A percentile compares a stretch with the other conserved stretches of the same genome.
Conservation (phyloP, 495 filamentous ascomycete species). For the Aspergillus funiculosus region DNA sequence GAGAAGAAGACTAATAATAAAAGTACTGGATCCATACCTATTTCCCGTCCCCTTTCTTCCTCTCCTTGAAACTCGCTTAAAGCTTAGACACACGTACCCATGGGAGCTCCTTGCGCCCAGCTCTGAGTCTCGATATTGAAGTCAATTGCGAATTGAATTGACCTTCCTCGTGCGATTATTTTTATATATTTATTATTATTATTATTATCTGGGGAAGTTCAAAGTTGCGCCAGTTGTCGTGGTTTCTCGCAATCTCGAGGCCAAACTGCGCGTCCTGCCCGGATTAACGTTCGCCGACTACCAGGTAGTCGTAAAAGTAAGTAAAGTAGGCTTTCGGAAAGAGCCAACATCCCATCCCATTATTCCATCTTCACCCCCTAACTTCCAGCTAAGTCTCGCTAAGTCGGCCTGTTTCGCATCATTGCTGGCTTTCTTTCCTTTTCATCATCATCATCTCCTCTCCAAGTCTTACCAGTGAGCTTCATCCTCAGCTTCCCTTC, state of each 20-base stretch:
- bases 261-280: slow-evolving; percentile 6
- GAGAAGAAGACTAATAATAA: slow-evolving; percentile 6
- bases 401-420: not conserved
- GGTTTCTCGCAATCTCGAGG: not conserved
- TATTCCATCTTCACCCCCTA: slow-evolving; percentile 14
- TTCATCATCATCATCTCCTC: not conserved
- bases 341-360: slow-evolving; percentile 18
- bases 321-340: slow-evolving; percentile 20
- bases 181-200: too few species aligned
- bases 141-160: too few species aligned
- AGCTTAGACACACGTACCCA: not conserved
- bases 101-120: too few species aligned
- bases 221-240: not conserved
- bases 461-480: slow-evolving; percentile 16
- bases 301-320: too few species aligned
- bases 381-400: slow-evolving; percentile 9
- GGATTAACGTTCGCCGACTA: slow-evolving; percentile 28
- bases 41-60: not conserved
- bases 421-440: not conserved
- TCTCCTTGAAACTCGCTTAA: not conserved
- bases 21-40: not conserved
- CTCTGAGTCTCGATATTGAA: not conserved
- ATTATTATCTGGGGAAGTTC: too few species aligned
- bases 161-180: too few species aligned
- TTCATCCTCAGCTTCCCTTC: not conserved